phyloP scores from a whole-genome alignment of 75 land plant species.

The Pinus albicaulis region DNA sequence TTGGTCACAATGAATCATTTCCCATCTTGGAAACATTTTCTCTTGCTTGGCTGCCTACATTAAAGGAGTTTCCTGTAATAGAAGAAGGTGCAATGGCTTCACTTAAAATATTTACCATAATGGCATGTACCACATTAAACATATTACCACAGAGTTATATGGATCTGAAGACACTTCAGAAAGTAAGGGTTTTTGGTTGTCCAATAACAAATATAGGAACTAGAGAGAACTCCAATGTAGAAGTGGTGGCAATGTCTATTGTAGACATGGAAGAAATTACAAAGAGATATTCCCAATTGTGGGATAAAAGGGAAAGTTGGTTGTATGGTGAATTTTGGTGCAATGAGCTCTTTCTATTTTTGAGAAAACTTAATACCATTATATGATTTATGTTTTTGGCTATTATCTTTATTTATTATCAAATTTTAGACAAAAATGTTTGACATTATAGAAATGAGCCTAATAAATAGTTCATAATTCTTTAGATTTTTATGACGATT shows the following conservation, averaged over 20 bases:
- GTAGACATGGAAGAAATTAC: background rate
- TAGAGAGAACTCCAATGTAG: background rate
- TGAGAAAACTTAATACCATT: too few relatives aligned
- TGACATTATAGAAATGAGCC: too few relatives aligned
- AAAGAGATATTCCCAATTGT: too few relatives aligned
- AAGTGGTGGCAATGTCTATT: background rate
- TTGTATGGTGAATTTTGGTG: too few relatives aligned
- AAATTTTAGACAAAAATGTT: too few relatives aligned
- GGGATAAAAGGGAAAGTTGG: too few relatives aligned
- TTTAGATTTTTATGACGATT: too few relatives aligned
- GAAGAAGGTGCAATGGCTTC: constrained; percentile 3
- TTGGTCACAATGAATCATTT: background rate
- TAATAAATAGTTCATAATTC: too few relatives aligned
- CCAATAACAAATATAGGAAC: background rate
- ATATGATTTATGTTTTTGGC: too few relatives aligned
- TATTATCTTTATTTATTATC: too few relatives aligned
- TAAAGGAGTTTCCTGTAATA: background rate
- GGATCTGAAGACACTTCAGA: background rate
- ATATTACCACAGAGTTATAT: background rate
- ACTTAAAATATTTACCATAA: background rate
- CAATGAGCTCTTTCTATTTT: too few relatives aligned
- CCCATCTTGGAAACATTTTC: background rate
- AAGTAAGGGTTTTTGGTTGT: background rate
- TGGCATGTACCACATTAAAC: background rate
- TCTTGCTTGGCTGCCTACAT: background rate